phyloP scores from a whole-genome alignment of 306 rosid genomes.

The Dalbergia cochinchinensis region DNA sequence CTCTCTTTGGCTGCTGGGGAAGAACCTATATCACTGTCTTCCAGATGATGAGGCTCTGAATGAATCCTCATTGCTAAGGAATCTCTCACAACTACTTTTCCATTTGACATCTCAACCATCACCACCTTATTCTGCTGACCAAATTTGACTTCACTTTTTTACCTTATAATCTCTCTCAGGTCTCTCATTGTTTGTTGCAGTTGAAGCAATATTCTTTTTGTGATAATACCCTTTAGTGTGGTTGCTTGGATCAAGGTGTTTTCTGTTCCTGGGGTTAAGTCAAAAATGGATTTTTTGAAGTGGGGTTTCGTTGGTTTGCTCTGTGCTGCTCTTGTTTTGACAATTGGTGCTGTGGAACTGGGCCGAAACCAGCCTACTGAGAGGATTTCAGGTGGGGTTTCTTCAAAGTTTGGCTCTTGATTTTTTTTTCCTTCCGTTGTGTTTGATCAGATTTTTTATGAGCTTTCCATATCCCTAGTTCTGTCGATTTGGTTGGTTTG shows the following conservation, averaged over 20 bases:
- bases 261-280: slow-evolving; percentile 14
- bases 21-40: slow-evolving; percentile 43
- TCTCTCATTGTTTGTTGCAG: background rate
- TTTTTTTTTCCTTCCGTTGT: background rate
- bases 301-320: slow-evolving; percentile 63
- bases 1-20: slow-evolving; percentile 48
- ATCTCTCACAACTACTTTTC: slow-evolving; percentile 54
- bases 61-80: slow-evolving; percentile 46
- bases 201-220: background rate
- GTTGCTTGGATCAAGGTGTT: slow-evolving; percentile 22
- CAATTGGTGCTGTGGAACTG: slow-evolving; percentile 61
- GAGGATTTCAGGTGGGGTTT: slow-evolving; percentile 82
- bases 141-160: slow-evolving; percentile 35
- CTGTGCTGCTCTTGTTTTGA: slow-evolving; percentile 56
- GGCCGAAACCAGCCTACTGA: slow-evolving; percentile 78
- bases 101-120: slow-evolving; percentile 52
- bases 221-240: background rate
- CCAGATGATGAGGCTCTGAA: slow-evolving; percentile 18
- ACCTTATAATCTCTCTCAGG: slow-evolving; percentile 34
- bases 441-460: slow-evolving; percentile 11
- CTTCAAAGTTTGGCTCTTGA: slow-evolving; percentile 17
- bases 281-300: slow-evolving; percentile 59
- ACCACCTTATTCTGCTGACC: slow-evolving; percentile 46
- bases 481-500: slow-evolving; percentile 21
- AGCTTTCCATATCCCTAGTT: background rate